Percentiles rank a stretch among this genome's conserved stretches.
phyloP scores from a whole-genome alignment of 2,329 filamentous ascomycete species.

The Aureobasidium sp. region DNA sequence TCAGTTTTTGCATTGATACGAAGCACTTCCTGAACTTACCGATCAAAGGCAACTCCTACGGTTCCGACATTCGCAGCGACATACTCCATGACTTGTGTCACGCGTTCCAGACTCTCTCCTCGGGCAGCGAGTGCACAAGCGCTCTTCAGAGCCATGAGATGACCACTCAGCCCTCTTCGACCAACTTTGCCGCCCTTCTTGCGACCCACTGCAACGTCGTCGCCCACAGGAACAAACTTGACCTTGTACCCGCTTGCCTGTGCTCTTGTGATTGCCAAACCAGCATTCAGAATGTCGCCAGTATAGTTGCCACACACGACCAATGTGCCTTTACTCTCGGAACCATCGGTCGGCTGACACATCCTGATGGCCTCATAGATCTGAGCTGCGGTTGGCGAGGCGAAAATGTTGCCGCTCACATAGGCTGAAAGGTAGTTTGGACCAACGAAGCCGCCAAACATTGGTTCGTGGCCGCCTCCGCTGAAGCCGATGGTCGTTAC shows the following conservation, averaged over 20 bases:
- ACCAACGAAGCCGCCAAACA: slow-evolving; percentile 59
- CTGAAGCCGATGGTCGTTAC: slow-evolving; percentile 33
- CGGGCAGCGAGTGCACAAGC: slow-evolving; percentile 46
- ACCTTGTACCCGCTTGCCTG: slow-evolving; percentile 49
- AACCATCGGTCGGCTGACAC: slow-evolving; percentile 41
- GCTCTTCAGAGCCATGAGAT: slow-evolving; percentile 55
- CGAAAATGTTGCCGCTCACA: slow-evolving; percentile 57
- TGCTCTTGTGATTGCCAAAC: slow-evolving; percentile 53
- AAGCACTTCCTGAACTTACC: slow-evolving; percentile 18
- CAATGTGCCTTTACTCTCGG: slow-evolving; percentile 38
- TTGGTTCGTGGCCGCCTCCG: slow-evolving; percentile 46
- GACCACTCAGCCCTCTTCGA: slow-evolving; percentile 54
- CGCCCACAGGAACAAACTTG: slow-evolving; percentile 54
- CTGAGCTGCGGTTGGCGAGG: slow-evolving; percentile 56
- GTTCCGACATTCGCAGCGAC: slow-evolving; percentile 31
- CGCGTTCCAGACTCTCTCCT: slow-evolving; percentile 28
- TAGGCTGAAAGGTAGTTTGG: slow-evolving; percentile 54
- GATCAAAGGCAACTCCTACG: slow-evolving; percentile 31
- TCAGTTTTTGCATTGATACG: neutral
- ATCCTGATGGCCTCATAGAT: slow-evolving; percentile 52
- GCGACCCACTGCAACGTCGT: slow-evolving; percentile 58
- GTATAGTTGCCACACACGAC: slow-evolving; percentile 61
- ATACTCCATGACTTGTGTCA: slow-evolving; percentile 33
- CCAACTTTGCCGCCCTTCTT: slow-evolving; percentile 52
- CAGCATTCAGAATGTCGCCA: slow-evolving; percentile 57